phyloP scores from a whole-genome alignment of 2,329 filamentous ascomycete species.

The Pseudofabraea citricarpa region DNA sequence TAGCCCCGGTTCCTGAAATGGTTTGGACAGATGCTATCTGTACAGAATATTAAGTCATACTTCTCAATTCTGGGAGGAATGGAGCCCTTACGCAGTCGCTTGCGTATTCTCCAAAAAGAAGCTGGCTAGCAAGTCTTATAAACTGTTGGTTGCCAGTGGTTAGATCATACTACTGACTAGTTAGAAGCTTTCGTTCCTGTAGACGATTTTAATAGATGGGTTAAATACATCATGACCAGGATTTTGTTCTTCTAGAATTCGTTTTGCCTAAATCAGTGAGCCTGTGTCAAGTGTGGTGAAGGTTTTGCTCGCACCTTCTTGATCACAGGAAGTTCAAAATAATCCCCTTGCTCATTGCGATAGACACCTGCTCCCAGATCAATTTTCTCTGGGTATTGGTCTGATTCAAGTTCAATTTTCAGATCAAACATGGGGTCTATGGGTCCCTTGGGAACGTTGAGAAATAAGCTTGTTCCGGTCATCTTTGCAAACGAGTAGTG shows the following conservation, averaged over 20 bases:
- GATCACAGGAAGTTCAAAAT: constrained; percentile 27
- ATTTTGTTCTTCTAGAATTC: background rate
- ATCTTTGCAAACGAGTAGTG: too few relatives aligned
- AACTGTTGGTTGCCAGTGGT: constrained; percentile 30
- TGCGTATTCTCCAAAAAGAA: background rate
- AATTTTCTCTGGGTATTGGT: constrained; percentile 26
- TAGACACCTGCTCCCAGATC: constrained; percentile 34
- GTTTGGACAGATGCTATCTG: constrained; percentile 32
- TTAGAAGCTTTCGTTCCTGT: background rate
- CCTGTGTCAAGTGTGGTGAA: background rate
- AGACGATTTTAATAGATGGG: background rate
- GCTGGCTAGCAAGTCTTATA: background rate
- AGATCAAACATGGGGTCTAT: constrained; percentile 29
- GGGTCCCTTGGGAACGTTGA: constrained; percentile 22
- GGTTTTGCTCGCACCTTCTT: constrained; percentile 10
- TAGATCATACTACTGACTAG: constrained; percentile 30
- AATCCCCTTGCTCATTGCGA: constrained; percentile 27
- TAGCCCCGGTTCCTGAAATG: constrained; percentile 33
- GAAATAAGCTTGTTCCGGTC: constrained; percentile 17
- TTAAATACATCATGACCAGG: background rate
- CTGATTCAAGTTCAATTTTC: constrained; percentile 27
- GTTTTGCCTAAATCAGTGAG: background rate
- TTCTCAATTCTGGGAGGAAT: too few relatives aligned
- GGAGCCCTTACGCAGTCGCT: too few relatives aligned
- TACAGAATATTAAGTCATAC: too few relatives aligned